Percentiles rank a stretch among this genome's conserved stretches.
Evolutionary conservation across 306 rosid genomes (phyloP).

Genomic region (Ormosia emarginata): DNA sequence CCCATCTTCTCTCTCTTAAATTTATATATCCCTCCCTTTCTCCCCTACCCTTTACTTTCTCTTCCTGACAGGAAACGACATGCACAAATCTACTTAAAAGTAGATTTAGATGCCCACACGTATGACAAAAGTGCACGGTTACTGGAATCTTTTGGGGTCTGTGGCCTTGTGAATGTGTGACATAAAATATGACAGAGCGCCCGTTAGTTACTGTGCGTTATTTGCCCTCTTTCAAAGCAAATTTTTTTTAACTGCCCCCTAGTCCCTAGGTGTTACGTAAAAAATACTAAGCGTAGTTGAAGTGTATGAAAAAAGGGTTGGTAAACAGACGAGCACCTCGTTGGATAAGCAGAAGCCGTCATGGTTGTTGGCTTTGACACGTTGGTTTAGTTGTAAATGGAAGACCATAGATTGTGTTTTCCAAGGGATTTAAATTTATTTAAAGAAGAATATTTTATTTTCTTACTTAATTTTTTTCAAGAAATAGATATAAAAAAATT

Average conservation of each 20-base stretch:
- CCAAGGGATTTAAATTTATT: too few relatives aligned
- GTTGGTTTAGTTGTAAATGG: background rate
- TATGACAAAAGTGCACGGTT: slow-evolving; percentile 71
- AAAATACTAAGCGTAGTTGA: background rate
- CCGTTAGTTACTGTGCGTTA: background rate
- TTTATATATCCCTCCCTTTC: too few relatives aligned
- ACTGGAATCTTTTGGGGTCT: slow-evolving; percentile 45
- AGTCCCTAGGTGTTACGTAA: background rate
- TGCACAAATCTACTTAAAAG: slow-evolving; percentile 32
- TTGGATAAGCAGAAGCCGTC: slow-evolving; percentile 20
- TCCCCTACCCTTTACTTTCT: slow-evolving; percentile 19
- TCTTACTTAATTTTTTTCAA: too few relatives aligned
- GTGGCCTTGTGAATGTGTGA: slow-evolving; percentile 11
- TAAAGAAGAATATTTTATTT: too few relatives aligned
- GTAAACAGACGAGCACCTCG: background rate
- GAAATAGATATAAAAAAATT: too few relatives aligned
- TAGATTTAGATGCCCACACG: slow-evolving; percentile 49
- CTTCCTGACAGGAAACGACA: slow-evolving; percentile 36
- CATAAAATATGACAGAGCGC: background rate
- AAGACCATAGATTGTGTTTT: background rate
- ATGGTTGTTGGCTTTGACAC: slow-evolving; percentile 8
- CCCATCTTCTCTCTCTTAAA: background rate
- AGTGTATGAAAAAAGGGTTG: background rate
- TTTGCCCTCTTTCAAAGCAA: background rate
- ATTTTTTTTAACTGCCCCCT: slow-evolving; percentile 19